phyloP scores from a whole-genome alignment of 2,329 filamentous ascomycete species.

The Cytospora mali region DNA sequence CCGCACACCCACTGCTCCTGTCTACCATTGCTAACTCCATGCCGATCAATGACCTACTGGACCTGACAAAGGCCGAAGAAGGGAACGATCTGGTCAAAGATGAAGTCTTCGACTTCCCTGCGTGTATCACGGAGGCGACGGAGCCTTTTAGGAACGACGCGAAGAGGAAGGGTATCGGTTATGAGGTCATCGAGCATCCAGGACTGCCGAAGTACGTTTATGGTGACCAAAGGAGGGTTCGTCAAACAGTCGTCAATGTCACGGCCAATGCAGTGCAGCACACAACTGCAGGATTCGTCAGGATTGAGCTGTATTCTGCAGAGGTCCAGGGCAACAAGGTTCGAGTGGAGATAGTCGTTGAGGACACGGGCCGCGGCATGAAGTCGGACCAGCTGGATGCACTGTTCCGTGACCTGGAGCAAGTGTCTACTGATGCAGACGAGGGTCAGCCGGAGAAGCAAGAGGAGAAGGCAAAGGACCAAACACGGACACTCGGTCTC shows the following conservation, averaged over 20 bases:
- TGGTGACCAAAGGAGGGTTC: constrained; percentile 78
- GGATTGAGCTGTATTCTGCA: constrained; percentile 68
- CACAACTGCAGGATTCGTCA: constrained; percentile 68
- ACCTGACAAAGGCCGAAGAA: constrained; percentile 86
- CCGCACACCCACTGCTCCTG: no score
- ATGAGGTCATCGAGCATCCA: constrained; percentile 67
- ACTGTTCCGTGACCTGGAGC: constrained; percentile 60
- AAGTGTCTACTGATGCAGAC: constrained; percentile 54
- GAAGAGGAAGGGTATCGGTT: constrained; percentile 72
- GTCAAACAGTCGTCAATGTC: constrained; percentile 81
- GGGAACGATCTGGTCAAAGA: constrained; percentile 78
- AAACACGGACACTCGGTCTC: constrained; percentile 65
- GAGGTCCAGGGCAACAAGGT: constrained; percentile 56
- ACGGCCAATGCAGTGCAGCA: constrained; percentile 84
- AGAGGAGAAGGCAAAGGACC: constrained; percentile 36
- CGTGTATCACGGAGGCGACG: constrained; percentile 76
- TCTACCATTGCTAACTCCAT: not conserved
- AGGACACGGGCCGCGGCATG: constrained; percentile 78
- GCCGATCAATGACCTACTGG: constrained; percentile 77
- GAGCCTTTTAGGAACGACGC: constrained; percentile 75
- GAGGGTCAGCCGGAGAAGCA: constrained; percentile 29
- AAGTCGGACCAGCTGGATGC: constrained; percentile 51
- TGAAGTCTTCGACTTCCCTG: constrained; percentile 73
- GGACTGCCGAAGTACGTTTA: constrained; percentile 72
- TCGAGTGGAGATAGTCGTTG: constrained; percentile 72